Evolutionary conservation across 805 yeast species (phyloP), one percentile per base, ranked within the genome.

Genomic region (Brettanomyces bruxellensis): DNA sequence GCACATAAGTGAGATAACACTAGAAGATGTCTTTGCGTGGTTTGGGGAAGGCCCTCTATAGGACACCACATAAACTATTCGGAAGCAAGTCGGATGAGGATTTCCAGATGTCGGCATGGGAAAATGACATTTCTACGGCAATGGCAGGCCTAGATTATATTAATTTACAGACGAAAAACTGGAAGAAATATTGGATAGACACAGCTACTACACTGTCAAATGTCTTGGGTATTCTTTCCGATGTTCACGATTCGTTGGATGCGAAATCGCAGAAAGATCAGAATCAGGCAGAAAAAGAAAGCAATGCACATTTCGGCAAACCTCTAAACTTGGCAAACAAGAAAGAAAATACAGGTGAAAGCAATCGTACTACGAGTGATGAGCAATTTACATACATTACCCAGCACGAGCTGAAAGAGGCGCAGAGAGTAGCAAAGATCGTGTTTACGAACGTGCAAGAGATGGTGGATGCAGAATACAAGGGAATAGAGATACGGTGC

Each of bases 101-200:
- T 52, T 67, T 65, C 34, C 51, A 64, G 12, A 58, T 72, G 9
- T 51, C 54, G n/a, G 65, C 64, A 41, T 74, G 75, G 66, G 69
- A 68, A 46, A 67, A 70, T 47, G 78, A 73, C 50, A 51, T 73
- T 8, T 61, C 66, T 43, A 54, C 61, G 4, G 62, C 75, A 1
- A 57, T 69, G 30, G 68, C 70, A 22, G 81, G 78, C 1, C 55
- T 76, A 36, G 66, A 67, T 41, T 75, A 62, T 48, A 49, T 75
- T 45, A 55, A 65, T 34, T 52, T 55, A 12, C 61, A 65, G 38
- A 55, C 60, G 37, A 52, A 53, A 41, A 57, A 58, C 43, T 61
- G 63, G 61, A 47, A 55, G 23, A 44, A 53, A 35, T 48, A 54
- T 43, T 57, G 67, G 60, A 45, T 47, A 11, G 46, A 49, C 2